Conservation (phyloP, 805 yeast genomes). For the Candida nemodendra region DNA sequence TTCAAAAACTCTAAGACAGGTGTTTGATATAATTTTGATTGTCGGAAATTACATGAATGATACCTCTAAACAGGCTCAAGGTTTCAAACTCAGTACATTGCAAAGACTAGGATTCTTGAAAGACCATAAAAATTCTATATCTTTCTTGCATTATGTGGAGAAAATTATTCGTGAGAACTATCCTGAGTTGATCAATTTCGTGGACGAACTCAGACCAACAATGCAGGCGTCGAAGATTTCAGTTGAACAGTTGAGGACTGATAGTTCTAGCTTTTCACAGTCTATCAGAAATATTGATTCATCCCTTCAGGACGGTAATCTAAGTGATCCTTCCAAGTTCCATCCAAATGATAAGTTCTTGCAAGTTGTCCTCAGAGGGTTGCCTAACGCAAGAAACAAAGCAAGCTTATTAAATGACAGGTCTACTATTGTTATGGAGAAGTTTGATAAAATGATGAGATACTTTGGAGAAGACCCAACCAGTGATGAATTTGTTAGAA, state of each 20-base stretch:
- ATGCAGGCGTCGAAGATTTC: slow-evolving; percentile 67
- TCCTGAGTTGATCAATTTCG: slow-evolving; percentile 73
- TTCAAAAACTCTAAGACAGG: slow-evolving; percentile 65
- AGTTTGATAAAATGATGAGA: slow-evolving; percentile 70
- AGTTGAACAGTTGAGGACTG: slow-evolving; percentile 75
- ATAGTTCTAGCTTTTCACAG: slow-evolving; percentile 62
- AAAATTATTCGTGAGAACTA: slow-evolving; percentile 78
- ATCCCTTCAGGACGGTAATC: slow-evolving; percentile 77
- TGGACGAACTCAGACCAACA: slow-evolving; percentile 66
- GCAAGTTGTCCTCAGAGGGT: slow-evolving; percentile 54
- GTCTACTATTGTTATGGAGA: slow-evolving; percentile 57
- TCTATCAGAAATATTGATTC: slow-evolving; percentile 67
- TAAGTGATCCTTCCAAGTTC: slow-evolving; percentile 72
- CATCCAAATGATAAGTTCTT: slow-evolving; percentile 84
- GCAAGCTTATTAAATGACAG: slow-evolving; percentile 64
- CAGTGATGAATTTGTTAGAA: slow-evolving; percentile 60
- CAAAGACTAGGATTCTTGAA: slow-evolving; percentile 88
- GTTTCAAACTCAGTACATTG: slow-evolving; percentile 86
- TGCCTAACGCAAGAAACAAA: slow-evolving; percentile 76
- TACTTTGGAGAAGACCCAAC: slow-evolving; percentile 86
- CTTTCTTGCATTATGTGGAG: slow-evolving; percentile 91
- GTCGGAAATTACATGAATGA: slow-evolving; percentile 98
- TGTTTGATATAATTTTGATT: slow-evolving; percentile 80
- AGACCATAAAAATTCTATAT: slow-evolving; percentile 82
- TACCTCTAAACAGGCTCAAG: slow-evolving; percentile 84